Base-by-base conservation (phyloP, 2,329 filamentous ascomycete genomes). In the Camptophora hylomeconis region DNA sequence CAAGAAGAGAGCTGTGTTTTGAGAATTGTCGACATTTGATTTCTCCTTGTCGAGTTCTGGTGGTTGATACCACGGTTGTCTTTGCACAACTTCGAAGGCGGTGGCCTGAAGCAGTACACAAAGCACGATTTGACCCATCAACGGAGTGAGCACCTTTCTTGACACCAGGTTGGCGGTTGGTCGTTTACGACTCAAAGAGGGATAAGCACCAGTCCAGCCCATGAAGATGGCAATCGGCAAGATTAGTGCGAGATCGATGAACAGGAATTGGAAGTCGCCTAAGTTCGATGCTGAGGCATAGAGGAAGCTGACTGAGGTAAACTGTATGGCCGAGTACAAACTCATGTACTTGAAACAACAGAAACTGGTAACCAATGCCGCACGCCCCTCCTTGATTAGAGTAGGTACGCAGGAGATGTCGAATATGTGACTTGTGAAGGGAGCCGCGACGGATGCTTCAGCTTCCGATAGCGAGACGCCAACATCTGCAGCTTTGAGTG, bases 291-390 rank as follows among this genome's bases (percentile, higher is more conserved):
- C 92, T 5, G 76, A 84, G 5, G 84, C 81, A 54, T 98, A 98
- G 10, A 98, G 67, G 51, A 98, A 94, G 65, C 80, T 92, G 48
- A 98, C 92, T 1, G 82, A 83, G 5, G 83, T 92, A 61, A 98
- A 98, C 54, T 98, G 89, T 41, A 98, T 98, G n/a, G 89, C 87
- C 2, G 86, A 95, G 61, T 98, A 98, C 41, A 98, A 59, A 45
- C 81, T 92, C 92, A 98, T 98, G 58, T 92, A 98, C 61, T 95
- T 98, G 69, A 98, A 98, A 61, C 89, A 98, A 60, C 82, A 92
- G 61, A 98, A 98, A 55, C 84, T 93, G 8, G 89, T 98, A n/a
- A 95, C 86, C 18, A 98, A 67, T 18, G 92, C 82, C 12, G 87
- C 87, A 38, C 92, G 75, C 12, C 89, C 89, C 61, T 98, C 89